Conservation (phyloP, 2,329 filamentous ascomycete genomes). For the Xylariaceae sp. region DNA sequence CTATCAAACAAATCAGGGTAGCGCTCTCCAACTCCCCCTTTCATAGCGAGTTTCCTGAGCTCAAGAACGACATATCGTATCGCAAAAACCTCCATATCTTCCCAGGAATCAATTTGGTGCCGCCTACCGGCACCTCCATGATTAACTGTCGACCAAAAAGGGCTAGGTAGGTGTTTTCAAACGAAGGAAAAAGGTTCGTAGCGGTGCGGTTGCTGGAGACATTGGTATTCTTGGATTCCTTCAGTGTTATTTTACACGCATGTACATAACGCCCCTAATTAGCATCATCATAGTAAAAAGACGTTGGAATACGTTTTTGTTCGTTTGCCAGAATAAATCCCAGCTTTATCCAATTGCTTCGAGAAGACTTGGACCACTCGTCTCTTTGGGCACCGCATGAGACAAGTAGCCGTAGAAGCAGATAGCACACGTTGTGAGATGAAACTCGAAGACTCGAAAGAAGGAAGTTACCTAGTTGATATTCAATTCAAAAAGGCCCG, state of each 20-base stretch:
- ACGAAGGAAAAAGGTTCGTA: background rate
- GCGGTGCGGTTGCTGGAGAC: background rate
- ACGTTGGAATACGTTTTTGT: background rate
- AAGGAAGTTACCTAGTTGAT: background rate
- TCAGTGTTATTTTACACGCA: background rate
- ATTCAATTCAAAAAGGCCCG: background rate
- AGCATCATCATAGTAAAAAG: background rate
- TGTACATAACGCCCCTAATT: background rate
- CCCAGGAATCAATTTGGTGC: background rate
- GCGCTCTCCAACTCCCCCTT: background rate
- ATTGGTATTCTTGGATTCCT: background rate
- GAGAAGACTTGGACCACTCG: background rate
- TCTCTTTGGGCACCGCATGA: background rate
- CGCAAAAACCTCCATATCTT: background rate
- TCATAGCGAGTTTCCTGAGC: background rate
- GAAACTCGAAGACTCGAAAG: background rate
- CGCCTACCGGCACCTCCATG: conserved; percentile 9
- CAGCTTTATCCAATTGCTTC: background rate
- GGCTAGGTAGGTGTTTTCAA: background rate
- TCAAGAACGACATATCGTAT: background rate
- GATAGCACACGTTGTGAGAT: background rate
- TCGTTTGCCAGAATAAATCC: background rate
- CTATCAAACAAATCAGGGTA: background rate
- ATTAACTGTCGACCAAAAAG: background rate
- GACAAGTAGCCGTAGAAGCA: background rate